Evolutionary conservation across 768 basidiomycete genomes (phyloP).

Genomic region (Phylloporus sp.): DNA sequence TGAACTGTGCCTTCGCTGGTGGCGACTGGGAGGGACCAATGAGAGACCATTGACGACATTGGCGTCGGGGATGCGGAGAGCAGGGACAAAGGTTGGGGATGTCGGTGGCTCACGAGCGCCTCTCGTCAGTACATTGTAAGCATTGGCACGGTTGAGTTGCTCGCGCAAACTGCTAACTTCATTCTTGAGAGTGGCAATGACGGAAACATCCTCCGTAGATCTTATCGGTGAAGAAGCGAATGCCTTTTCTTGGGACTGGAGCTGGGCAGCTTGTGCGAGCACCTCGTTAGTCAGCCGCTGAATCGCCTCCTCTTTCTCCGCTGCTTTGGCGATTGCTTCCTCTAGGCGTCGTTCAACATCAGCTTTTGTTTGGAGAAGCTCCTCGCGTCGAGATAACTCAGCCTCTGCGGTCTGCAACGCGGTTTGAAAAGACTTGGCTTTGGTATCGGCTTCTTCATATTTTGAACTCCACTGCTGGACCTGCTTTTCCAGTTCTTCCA

Average conservation of each 20-base stretch:
- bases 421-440: conserved; percentile 64
- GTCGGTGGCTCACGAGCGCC: conserved; percentile 68
- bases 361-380: conserved; percentile 67
- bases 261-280: conserved; percentile 60
- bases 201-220: conserved; percentile 77
- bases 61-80: conserved; percentile 53
- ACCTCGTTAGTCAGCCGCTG: conserved; percentile 78
- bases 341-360: conserved; percentile 78
- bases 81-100: conserved; percentile 84
- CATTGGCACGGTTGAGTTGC: conserved; percentile 93
- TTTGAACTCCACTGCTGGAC: conserved; percentile 79
- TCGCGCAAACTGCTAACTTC: conserved; percentile 92
- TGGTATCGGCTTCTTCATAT: conserved; percentile 80
- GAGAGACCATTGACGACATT: conserved; percentile 39
- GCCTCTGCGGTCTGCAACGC: conserved; percentile 67
- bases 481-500: conserved; percentile 78
- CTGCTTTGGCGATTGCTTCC: conserved; percentile 64
- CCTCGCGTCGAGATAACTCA: conserved; percentile 67
- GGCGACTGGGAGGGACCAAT: conserved; percentile 45
- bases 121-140: conserved; percentile 80
- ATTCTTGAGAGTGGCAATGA: conserved; percentile 83
- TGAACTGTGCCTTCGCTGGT: conserved; percentile 82
- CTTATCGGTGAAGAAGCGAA: conserved; percentile 60
- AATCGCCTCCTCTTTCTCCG: conserved; percentile 82
- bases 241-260: conserved; percentile 72